Conservation (phyloP, 352 stramenopile genomes). For the Globisporangium barbulae region DNA sequence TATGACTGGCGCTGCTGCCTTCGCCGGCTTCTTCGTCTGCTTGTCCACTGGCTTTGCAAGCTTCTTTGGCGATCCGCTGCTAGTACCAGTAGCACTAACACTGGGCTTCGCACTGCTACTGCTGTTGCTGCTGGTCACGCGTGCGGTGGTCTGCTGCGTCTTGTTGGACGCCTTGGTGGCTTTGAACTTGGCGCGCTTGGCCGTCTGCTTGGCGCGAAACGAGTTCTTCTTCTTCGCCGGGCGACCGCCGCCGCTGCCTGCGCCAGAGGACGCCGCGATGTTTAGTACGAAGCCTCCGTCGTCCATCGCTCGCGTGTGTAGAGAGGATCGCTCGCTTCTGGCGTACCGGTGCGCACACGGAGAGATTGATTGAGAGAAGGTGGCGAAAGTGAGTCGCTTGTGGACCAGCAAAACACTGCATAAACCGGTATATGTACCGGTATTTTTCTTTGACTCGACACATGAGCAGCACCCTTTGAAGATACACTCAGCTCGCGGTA, state of each 20-base stretch:
- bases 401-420: no score
- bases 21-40: background rate
- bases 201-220: conserved; percentile 76
- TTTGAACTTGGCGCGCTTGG: conserved; percentile 28
- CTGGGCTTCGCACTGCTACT: background rate
- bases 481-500: background rate
- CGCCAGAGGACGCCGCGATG: conserved; percentile 49
- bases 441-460: no score
- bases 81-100: background rate
- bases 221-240: conserved; percentile 68
- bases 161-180: conserved; percentile 20
- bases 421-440: no score
- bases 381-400: background rate
- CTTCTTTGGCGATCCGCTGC: conserved; percentile 12
- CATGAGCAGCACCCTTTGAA: background rate
- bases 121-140: conserved; percentile 1
- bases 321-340: background rate
- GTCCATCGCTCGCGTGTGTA: conserved; percentile 29
- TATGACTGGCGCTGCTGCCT: conserved; percentile 6
- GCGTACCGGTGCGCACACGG: background rate
- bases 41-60: conserved; percentile 4
- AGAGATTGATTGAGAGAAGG: background rate
- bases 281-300: conserved; percentile 73
- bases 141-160: conserved; percentile 15
- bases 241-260: conserved; percentile 21